Percentiles rank a stretch among this genome's conserved stretches.
Conservation (phyloP, 345 rosid species). For the Gossypium turneri region DNA sequence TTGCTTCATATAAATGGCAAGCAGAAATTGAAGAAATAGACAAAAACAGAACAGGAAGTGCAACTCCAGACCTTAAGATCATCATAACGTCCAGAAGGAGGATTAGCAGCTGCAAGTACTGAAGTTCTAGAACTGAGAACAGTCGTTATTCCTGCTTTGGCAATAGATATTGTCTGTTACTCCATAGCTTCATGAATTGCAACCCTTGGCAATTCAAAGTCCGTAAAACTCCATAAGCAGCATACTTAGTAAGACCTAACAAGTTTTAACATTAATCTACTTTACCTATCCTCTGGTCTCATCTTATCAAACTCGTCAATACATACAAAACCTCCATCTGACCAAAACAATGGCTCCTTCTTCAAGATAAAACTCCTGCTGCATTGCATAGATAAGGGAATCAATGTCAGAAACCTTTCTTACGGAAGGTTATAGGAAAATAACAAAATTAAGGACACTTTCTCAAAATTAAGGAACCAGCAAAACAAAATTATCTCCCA, state of each 20-base stretch:
- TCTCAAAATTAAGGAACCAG: neutral
- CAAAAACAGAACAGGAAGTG: neutral
- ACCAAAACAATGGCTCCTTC: conserved; percentile 99
- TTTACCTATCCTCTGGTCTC: conserved; percentile 96
- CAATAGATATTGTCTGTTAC: conserved; percentile 97
- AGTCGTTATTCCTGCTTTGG: conserved; percentile 98
- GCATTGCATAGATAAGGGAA: conserved; percentile 19
- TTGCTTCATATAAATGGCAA: neutral
- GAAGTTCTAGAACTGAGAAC: conserved; percentile 96
- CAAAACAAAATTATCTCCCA: neutral
- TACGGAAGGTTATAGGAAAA: neutral
- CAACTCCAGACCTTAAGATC: conserved; percentile 73
- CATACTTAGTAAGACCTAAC: neutral
- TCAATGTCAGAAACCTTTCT: conserved; percentile 19
- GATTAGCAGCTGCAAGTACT: conserved; percentile 98
- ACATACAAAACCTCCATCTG: conserved; percentile 97
- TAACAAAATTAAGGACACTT: neutral
- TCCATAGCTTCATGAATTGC: conserved; percentile 99
- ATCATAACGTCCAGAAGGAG: conserved; percentile 96
- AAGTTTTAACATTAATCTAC: neutral
- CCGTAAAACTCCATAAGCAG: neutral
- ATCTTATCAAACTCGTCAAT: conserved; percentile 98
- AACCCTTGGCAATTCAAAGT: conserved; percentile 47
- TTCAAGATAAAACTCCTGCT: conserved; percentile 98
- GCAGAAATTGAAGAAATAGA: conserved; percentile 2